Evolutionary conservation across 2,329 filamentous ascomycete genomes (phyloP).

Genomic region (Pseudogymnoascus sp.): DNA sequence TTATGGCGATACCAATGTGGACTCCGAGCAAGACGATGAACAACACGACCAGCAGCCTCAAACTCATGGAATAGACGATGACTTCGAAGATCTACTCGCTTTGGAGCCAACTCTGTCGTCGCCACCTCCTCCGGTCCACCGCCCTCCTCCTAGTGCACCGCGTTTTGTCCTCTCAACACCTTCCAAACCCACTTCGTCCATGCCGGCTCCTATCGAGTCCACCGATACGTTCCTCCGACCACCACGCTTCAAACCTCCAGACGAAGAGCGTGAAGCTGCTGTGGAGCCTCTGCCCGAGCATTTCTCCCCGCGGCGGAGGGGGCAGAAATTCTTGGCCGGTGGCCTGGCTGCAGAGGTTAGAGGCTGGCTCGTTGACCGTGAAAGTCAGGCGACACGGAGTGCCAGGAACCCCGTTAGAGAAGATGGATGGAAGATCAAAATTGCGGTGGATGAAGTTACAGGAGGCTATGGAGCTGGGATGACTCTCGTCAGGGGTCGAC

Average conservation of each 20-base stretch:
- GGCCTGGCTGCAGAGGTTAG: constrained; percentile 42
- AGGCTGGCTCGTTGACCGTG: constrained; percentile 41
- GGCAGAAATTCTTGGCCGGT: constrained; percentile 39
- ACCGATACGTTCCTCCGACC: constrained; percentile 23
- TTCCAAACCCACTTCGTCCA: constrained; percentile 15
- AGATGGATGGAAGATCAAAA: constrained; percentile 22
- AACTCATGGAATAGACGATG: constrained; percentile 3
- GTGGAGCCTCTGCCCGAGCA: constrained; percentile 38
- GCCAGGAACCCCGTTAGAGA: constrained; percentile 16
- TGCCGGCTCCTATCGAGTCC: not conserved
- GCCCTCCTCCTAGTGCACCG: constrained; percentile 19
- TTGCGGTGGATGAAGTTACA: constrained; percentile 24
- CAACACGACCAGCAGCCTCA: constrained; percentile 4
- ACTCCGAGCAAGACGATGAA: constrained; percentile 10
- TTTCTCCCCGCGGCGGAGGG: constrained; percentile 45
- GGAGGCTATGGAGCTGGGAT: constrained; percentile 20
- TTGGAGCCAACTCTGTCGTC: constrained; percentile 22
- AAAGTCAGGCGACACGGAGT: constrained; percentile 12
- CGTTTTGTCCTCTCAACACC: constrained; percentile 24
- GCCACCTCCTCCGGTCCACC: constrained; percentile 17
- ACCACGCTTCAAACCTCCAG: constrained; percentile 26
- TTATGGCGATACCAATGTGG: not conserved
- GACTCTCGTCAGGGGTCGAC: constrained; percentile 23
- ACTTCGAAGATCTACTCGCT: constrained; percentile 11
- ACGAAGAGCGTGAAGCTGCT: constrained; percentile 9